Conservation (phyloP, 306 rosid genomes). For the Rosa lucieae region DNA sequence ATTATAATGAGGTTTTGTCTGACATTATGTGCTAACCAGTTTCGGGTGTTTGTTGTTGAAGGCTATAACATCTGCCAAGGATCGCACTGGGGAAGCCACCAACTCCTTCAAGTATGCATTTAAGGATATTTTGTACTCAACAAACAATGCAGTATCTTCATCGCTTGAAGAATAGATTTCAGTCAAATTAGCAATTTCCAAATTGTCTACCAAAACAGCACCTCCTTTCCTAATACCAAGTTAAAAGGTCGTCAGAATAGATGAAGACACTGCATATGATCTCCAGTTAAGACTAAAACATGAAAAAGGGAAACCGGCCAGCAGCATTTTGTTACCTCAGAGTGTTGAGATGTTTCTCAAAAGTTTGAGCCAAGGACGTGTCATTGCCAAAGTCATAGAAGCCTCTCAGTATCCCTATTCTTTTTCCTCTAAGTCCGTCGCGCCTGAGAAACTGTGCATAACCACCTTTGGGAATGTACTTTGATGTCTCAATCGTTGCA, state of each 20-base stretch:
- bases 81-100: too few species aligned
- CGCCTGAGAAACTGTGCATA: slow-evolving; percentile 50
- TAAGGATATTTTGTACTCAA: too few species aligned
- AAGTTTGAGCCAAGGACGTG: slow-evolving; percentile 32
- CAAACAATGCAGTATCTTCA: too few species aligned
- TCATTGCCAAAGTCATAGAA: slow-evolving; percentile 29
- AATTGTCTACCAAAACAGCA: too few species aligned
- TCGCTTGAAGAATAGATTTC: not conserved
- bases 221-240: too few species aligned
- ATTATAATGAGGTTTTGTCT: not conserved
- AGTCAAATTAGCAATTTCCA: too few species aligned
- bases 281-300: too few species aligned
- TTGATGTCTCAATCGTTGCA: slow-evolving; percentile 47
- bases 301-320: not conserved
- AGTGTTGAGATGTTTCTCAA: slow-evolving; percentile 43
- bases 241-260: too few species aligned
- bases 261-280: too few species aligned
- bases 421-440: slow-evolving; percentile 52
- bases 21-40: slow-evolving; percentile 14
- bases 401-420: slow-evolving; percentile 44
- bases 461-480: slow-evolving; percentile 57
- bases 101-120: too few species aligned
- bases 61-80: not conserved
- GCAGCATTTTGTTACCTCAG: slow-evolving; percentile 39
- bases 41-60: slow-evolving; percentile 20